A percentile compares a stretch with the other conserved stretches of the same genome.
Conservation (phyloP, 2,329 filamentous ascomycete species). For the Gaeumannomyces sp. region DNA sequence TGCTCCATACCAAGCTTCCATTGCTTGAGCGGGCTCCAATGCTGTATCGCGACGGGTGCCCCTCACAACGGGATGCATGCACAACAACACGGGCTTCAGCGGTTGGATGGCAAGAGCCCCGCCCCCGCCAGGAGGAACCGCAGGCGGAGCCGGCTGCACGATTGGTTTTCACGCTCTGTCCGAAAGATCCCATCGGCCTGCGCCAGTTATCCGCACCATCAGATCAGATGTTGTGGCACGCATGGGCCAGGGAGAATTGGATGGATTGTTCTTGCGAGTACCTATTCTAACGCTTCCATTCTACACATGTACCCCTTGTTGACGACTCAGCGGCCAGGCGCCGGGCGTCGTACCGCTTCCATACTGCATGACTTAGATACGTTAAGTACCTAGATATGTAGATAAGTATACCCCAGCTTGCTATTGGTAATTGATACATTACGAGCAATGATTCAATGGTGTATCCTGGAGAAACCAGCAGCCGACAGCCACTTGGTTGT, state of each 20-base stretch:
- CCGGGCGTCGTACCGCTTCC: background rate
- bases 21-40: background rate
- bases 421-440: too few relatives aligned
- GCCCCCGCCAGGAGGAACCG: background rate
- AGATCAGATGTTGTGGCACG: too few relatives aligned
- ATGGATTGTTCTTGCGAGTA: too few relatives aligned
- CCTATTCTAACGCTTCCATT: too few relatives aligned
- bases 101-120: background rate
- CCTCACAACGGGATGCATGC: background rate
- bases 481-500: background rate
- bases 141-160: background rate
- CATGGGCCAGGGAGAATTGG: too few relatives aligned
- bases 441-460: too few relatives aligned
- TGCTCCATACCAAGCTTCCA: background rate
- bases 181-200: too few relatives aligned
- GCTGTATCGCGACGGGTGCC: background rate
- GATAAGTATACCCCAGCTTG: too few relatives aligned
- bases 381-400: too few relatives aligned
- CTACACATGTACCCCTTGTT: too few relatives aligned
- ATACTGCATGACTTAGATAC: background rate
- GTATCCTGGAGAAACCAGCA: background rate
- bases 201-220: too few relatives aligned
- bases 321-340: too few relatives aligned
- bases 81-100: background rate
- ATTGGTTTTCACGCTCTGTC: background rate